Evolutionary conservation across 78 protist genomes (phyloP).

Genomic region (Cavenderia fasciculata): DNA sequence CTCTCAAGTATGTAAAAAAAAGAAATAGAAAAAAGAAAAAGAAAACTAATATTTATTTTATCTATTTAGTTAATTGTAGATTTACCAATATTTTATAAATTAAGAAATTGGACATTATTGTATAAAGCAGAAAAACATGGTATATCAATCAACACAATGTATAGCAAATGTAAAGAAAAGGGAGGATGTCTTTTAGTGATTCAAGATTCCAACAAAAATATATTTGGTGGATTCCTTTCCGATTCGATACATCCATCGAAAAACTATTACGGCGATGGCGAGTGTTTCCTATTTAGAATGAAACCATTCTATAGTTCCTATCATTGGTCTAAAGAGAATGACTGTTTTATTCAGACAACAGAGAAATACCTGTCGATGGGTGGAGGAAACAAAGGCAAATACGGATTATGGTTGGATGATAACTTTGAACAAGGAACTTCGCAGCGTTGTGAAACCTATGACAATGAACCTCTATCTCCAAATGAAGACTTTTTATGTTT

Average conservation of each 20-base stretch:
- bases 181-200: slow-evolving; percentile 38
- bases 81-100: slow-evolving; percentile 10
- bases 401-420: slow-evolving; percentile 57
- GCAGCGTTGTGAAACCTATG: slow-evolving; percentile 18
- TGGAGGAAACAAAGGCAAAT: slow-evolving; percentile 67
- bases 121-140: slow-evolving; percentile 55
- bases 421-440: slow-evolving; percentile 55
- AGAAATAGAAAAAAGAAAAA: too few species aligned
- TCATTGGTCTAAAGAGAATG: slow-evolving; percentile 57
- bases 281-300: slow-evolving; percentile 41
- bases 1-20: too few species aligned
- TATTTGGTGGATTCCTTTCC: slow-evolving; percentile 64
- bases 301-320: slow-evolving; percentile 6
- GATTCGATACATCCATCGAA: slow-evolving; percentile 14
- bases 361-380: slow-evolving; percentile 62
- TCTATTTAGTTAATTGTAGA: neutral
- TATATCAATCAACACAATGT: slow-evolving; percentile 49
- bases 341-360: slow-evolving; percentile 40
- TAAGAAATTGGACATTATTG: slow-evolving; percentile 22
- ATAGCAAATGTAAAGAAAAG: slow-evolving; percentile 2
- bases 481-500: slow-evolving; percentile 37
- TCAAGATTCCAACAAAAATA: slow-evolving; percentile 6
- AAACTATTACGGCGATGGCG: slow-evolving; percentile 47
- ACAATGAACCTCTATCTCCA: slow-evolving; percentile 21
- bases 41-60: neutral